These are phyloP conservation scores for Trichosporon sp. DNA, from an alignment of 1,284 basidiomycete species.

Conservation along the genomic window DNA sequence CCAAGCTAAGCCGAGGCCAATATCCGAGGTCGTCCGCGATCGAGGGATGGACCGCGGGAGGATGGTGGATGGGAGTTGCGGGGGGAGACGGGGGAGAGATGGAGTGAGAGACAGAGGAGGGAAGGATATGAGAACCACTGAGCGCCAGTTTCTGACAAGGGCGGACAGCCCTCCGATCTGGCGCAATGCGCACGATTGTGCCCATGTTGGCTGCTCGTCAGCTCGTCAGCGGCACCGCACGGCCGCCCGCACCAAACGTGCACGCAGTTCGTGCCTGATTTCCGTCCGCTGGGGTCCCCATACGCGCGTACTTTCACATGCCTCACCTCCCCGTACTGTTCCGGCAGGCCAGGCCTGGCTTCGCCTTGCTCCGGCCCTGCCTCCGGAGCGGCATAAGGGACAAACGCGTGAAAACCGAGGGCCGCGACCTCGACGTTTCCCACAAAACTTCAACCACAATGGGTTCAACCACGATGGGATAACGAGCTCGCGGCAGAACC, in stretches of 20 bases:
- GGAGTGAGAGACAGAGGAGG: neutral
- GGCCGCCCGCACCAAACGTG: slow-evolving; percentile 18
- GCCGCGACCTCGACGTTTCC: neutral
- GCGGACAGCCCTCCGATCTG: slow-evolving; percentile 4
- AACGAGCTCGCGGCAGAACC: neutral
- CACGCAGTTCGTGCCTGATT: slow-evolving; percentile 10
- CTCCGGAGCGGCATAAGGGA: neutral
- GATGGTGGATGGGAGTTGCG: slow-evolving; percentile 1
- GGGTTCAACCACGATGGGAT: neutral
- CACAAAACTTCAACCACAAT: neutral
- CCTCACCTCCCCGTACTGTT: neutral
- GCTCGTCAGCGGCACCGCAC: slow-evolving; percentile 10
- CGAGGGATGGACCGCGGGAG: neutral
- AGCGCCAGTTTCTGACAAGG: too few species aligned
- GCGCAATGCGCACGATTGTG: neutral
- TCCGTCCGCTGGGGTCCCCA: neutral
- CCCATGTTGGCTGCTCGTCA: neutral
- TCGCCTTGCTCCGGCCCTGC: neutral
- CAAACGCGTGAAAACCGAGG: neutral
- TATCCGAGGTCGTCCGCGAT: slow-evolving; percentile 5
- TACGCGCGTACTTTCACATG: slow-evolving; percentile 10
- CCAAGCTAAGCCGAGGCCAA: slow-evolving; percentile 5
- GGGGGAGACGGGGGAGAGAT: neutral
- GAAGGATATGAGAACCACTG: too few species aligned
- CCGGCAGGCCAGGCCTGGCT: neutral